Conservation (phyloP, 208 protist species). For the Trypanosoma grayi region DNA sequence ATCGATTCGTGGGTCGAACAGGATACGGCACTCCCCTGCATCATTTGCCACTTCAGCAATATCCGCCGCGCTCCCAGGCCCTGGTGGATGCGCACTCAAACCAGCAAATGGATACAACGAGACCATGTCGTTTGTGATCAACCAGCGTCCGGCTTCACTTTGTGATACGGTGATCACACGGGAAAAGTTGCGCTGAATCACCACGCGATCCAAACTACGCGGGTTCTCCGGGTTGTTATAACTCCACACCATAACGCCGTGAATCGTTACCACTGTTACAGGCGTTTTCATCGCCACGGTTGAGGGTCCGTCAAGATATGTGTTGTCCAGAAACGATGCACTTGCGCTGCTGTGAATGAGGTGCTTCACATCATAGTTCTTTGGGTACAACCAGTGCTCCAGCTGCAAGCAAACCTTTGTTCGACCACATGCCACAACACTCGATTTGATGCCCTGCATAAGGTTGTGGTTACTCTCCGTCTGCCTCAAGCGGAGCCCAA, state of each 20-base stretch:
- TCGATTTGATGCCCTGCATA: conserved; percentile 50
- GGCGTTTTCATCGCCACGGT: conserved; percentile 56
- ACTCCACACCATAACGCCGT: conserved; percentile 80
- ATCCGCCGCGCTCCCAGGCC: conserved; percentile 11
- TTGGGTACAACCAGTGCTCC: conserved; percentile 81
- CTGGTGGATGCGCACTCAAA: not conserved
- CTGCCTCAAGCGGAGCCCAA: conserved; percentile 72
- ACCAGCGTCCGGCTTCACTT: conserved; percentile 52
- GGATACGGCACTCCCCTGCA: conserved; percentile 52
- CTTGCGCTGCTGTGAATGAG: conserved; percentile 62
- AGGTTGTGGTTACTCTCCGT: conserved; percentile 86
- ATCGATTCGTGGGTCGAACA: conserved; percentile 66
- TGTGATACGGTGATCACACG: conserved; percentile 51
- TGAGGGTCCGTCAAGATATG: conserved; percentile 37
- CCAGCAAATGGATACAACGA: conserved; percentile 61
- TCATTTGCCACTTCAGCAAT: conserved; percentile 14
- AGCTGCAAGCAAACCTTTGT: conserved; percentile 81
- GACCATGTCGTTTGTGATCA: conserved; percentile 81
- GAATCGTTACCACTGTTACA: conserved; percentile 70
- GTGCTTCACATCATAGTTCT: conserved; percentile 62
- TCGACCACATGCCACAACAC: conserved; percentile 65
- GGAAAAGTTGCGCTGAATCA: conserved; percentile 79
- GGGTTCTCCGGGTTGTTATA: conserved; percentile 34
- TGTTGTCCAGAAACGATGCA: conserved; percentile 72
- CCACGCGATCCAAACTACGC: conserved; percentile 22